These are phyloP conservation scores for Solanum microdontum DNA, from an alignment of 257 asterid species.

Conservation along the genomic window DNA sequence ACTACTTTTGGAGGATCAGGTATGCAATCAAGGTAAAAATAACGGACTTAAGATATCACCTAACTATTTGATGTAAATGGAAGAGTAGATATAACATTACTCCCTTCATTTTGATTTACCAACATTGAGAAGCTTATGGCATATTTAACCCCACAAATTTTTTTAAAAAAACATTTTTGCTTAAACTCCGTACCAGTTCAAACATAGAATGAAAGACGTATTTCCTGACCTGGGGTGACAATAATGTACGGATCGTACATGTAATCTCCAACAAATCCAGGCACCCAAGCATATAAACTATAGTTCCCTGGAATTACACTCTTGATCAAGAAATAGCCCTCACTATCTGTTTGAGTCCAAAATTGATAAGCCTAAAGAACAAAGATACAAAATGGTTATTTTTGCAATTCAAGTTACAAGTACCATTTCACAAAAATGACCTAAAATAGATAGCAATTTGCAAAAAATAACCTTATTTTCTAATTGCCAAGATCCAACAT, in stretches of 20 bases:
- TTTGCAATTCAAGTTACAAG: not conserved
- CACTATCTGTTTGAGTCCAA: constrained; percentile 48
- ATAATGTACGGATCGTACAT: constrained; percentile 18
- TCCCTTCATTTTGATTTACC: not conserved
- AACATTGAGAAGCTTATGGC: not conserved
- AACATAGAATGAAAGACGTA: not conserved
- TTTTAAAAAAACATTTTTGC: not conserved
- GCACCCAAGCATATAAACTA: constrained; percentile 69
- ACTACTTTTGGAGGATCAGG: fast-evolving
- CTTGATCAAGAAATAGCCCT: constrained; percentile 50
- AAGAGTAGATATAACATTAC: not conserved
- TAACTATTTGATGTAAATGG: not conserved
- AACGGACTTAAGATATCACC: not conserved
- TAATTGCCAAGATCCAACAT: constrained; percentile 77
- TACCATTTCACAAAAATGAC: not conserved
- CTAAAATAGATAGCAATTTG: not conserved
- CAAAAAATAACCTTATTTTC: constrained; percentile 49
- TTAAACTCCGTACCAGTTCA: not conserved
- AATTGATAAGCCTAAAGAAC: constrained; percentile 65
- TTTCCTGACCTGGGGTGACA: constrained; percentile 36
- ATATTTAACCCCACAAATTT: not conserved
- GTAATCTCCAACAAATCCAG: constrained; percentile 77
- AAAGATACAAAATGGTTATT: not conserved
- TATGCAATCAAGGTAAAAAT: not conserved
- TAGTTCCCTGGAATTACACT: constrained; percentile 48